phyloP scores from a whole-genome alignment of 2,329 filamentous ascomycete genomes.

The Periglandula ipomoeae region DNA sequence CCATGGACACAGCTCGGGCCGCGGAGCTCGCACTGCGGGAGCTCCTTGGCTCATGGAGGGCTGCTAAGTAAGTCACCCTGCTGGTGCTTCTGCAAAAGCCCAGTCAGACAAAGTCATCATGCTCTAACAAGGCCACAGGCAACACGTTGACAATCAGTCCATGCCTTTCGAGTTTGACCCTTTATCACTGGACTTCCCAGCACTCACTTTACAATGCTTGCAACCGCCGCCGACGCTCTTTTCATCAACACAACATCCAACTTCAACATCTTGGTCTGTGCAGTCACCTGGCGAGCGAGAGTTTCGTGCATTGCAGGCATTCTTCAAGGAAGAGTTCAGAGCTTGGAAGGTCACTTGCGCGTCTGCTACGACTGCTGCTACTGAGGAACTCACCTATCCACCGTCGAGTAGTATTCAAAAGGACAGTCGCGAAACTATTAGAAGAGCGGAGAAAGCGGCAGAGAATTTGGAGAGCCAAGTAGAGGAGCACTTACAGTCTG shows the following conservation, averaged over 20 bases:
- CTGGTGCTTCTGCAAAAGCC: background rate
- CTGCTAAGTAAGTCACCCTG: slow-evolving; percentile 75
- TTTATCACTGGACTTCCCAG: slow-evolving; percentile 75
- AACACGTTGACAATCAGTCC: slow-evolving; percentile 45
- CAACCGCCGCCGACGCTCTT: slow-evolving; percentile 74
- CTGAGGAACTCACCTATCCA: slow-evolving; percentile 44
- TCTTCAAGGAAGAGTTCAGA: slow-evolving; percentile 58
- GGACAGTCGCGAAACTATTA: slow-evolving; percentile 37
- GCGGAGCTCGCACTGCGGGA: slow-evolving; percentile 80
- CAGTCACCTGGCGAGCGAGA: slow-evolving; percentile 65
- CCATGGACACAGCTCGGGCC: slow-evolving; percentile 70
- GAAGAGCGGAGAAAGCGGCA: slow-evolving; percentile 41
- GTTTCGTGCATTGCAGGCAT: slow-evolving; percentile 58
- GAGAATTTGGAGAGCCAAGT: slow-evolving; percentile 60
- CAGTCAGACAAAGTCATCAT: slow-evolving; percentile 3
- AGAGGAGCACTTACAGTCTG: slow-evolving; percentile 64
- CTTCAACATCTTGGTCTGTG: slow-evolving; percentile 72
- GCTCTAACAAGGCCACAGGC: slow-evolving; percentile 26
- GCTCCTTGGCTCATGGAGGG: slow-evolving; percentile 69
- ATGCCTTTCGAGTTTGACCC: slow-evolving; percentile 74
- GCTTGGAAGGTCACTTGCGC: slow-evolving; percentile 50
- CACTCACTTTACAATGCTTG: slow-evolving; percentile 73
- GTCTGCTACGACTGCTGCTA: slow-evolving; percentile 37
- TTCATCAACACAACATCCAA: slow-evolving; percentile 69
- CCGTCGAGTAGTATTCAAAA: slow-evolving; percentile 28